Evolutionary conservation across 345 rosid species (phyloP).

Genomic region (Conringia planisiliqua): DNA sequence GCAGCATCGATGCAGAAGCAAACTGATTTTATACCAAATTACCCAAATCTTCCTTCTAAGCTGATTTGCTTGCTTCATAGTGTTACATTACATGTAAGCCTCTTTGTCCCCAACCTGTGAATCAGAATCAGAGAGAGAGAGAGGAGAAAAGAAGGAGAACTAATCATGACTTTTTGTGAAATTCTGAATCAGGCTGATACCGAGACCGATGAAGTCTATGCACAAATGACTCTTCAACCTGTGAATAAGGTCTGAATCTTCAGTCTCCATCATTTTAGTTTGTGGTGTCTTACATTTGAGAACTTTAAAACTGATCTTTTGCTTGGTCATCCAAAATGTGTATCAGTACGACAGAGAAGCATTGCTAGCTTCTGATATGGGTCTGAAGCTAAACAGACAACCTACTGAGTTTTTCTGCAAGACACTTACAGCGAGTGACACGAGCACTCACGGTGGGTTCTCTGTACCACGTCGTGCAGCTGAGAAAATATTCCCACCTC

Average conservation of each 20-base stretch:
- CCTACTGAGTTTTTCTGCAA: constrained; percentile 97
- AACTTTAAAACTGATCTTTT: not conserved
- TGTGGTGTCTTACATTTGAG: not conserved
- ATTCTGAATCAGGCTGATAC: constrained; percentile 71
- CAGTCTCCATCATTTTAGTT: constrained; percentile 9
- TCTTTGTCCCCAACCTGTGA: not conserved
- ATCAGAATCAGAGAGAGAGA: not conserved
- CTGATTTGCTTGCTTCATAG: constrained; percentile 77
- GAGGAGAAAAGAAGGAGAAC: not conserved
- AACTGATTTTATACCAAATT: constrained; percentile 72
- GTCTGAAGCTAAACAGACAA: constrained; percentile 70
- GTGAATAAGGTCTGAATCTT: constrained; percentile 37
- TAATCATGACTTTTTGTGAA: constrained; percentile 24
- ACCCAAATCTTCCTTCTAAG: constrained; percentile 89
- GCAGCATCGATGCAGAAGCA: constrained; percentile 92
- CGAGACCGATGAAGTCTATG: constrained; percentile 95
- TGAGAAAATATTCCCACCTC: constrained; percentile 92
- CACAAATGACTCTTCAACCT: constrained; percentile 96
- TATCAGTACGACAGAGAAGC: constrained; percentile 87
- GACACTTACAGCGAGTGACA: constrained; percentile 95
- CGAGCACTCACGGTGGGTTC: constrained; percentile 97
- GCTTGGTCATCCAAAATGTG: not conserved
- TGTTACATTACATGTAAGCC: constrained; percentile 75
- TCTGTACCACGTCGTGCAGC: constrained; percentile 98
- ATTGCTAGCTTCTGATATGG: constrained; percentile 75